phyloP scores from a whole-genome alignment of 768 basidiomycete genomes.

The Strobilomyces dryophilus region DNA sequence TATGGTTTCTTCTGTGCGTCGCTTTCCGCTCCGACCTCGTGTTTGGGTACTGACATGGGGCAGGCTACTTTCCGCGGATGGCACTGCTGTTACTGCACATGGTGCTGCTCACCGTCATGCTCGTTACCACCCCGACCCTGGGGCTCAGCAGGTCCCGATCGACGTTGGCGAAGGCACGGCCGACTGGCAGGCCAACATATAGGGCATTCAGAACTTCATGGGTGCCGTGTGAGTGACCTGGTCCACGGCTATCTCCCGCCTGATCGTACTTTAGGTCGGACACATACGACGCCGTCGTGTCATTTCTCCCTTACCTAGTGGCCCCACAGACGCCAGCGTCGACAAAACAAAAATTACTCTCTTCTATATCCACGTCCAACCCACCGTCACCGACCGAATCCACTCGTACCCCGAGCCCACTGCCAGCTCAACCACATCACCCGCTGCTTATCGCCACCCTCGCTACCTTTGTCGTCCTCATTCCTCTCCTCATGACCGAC shows the following conservation, averaged over 20 bases:
- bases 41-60: neutral
- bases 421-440: conserved; percentile 23
- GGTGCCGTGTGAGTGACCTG: conserved; percentile 58
- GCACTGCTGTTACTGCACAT: conserved; percentile 67
- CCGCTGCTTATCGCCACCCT: conserved; percentile 38
- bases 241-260: neutral
- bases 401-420: neutral
- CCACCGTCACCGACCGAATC: conserved; percentile 10
- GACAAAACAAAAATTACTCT: conserved; percentile 44
- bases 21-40: neutral
- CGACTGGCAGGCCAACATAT: conserved; percentile 84
- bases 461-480: conserved; percentile 35
- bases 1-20: conserved; percentile 79
- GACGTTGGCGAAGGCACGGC: conserved; percentile 57
- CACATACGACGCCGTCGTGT: conserved; percentile 47
- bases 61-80: conserved; percentile 76
- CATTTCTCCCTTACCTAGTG: conserved; percentile 39
- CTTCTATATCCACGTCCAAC: conserved; percentile 1
- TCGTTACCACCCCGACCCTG: conserved; percentile 52
- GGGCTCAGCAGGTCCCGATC: conserved; percentile 32
- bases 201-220: conserved; percentile 91
- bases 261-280: conserved; percentile 49
- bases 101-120: conserved; percentile 57
- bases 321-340: conserved; percentile 45
- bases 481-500: conserved; percentile 38